These are phyloP conservation scores for Fusarium caatingaense DNA, from an alignment of 2,329 filamentous ascomycete genomes.

Conservation along the genomic window DNA sequence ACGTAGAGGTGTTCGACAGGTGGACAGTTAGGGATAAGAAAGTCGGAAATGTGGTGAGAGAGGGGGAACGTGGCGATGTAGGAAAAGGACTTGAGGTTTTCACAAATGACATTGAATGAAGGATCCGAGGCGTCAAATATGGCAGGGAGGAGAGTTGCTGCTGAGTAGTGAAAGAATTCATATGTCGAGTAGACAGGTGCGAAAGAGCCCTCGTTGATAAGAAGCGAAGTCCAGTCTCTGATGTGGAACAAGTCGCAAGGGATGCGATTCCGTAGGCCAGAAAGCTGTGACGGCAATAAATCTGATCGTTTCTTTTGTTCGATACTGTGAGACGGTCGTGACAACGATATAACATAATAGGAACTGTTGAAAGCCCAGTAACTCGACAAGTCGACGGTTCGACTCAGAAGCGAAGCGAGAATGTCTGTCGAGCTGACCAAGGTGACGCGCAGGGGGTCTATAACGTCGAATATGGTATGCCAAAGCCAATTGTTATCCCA, in stretches of 20 bases:
- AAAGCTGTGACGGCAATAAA: conserved; percentile 25
- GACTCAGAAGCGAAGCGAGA: conserved; percentile 70
- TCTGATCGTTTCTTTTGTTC: not conserved
- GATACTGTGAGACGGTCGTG: conserved; percentile 41
- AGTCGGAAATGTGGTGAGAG: conserved; percentile 66
- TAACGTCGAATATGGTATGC: conserved; percentile 63
- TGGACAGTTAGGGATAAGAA: conserved; percentile 60
- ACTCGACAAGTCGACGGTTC: conserved; percentile 66
- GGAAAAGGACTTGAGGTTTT: conserved; percentile 60
- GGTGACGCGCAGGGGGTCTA: conserved; percentile 66
- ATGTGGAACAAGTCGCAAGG: conserved; percentile 63
- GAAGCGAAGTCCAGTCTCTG: conserved; percentile 72
- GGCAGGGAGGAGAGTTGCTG: conserved; percentile 70
- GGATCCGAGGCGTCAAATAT: conserved; percentile 58
- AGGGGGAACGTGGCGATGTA: conserved; percentile 78
- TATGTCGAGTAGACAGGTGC: conserved; percentile 77
- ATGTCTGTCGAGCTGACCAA: conserved; percentile 71
- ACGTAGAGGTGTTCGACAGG: conserved; percentile 65
- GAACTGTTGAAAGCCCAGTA: conserved; percentile 73
- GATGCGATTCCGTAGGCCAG: conserved; percentile 24
- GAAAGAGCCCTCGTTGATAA: conserved; percentile 81
- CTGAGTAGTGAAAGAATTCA: conserved; percentile 74
- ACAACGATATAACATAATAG: conserved; percentile 69
- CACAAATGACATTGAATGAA: conserved; percentile 51
- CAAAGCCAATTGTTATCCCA: conserved; percentile 62